Evolutionary conservation across 148 eudicot genomes (phyloP).

Genomic region (Oxyria digyna): DNA sequence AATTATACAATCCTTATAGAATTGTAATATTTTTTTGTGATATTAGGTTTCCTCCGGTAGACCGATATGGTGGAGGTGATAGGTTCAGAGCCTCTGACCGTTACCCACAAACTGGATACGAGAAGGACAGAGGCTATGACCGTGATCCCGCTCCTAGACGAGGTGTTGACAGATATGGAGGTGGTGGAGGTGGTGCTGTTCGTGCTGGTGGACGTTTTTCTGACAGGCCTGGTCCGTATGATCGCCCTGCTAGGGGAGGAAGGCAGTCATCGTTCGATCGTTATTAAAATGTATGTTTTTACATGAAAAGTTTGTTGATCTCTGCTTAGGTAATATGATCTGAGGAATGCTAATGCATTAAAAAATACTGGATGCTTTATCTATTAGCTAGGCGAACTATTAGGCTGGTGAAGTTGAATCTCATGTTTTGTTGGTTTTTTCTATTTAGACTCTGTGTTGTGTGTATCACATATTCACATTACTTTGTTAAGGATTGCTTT

Average conservation of each 20-base stretch:
- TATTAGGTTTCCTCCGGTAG: conserved; percentile 31
- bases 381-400: not conserved
- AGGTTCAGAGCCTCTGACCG: conserved; percentile 35
- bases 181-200: conserved; percentile 18
- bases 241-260: conserved; percentile 33
- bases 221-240: conserved; percentile 42
- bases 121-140: conserved; percentile 36
- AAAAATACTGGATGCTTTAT: not conserved
- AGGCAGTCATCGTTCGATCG: conserved; percentile 35
- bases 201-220: conserved; percentile 27
- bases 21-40: not conserved
- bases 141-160: conserved; percentile 28
- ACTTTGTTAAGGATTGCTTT: not conserved
- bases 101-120: conserved; percentile 25
- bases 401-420: not conserved
- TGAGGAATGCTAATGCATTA: not conserved
- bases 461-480: not conserved
- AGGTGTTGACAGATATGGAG: conserved; percentile 22
- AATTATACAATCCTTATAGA: not conserved
- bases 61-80: conserved; percentile 26
- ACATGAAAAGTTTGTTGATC: not conserved
- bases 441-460: not conserved
- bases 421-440: not conserved
- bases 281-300: conserved; percentile 11
- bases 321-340: not conserved